Conservation (phyloP, 177 flowering plant genomes). For the Tripterygium wilfordii region DNA sequence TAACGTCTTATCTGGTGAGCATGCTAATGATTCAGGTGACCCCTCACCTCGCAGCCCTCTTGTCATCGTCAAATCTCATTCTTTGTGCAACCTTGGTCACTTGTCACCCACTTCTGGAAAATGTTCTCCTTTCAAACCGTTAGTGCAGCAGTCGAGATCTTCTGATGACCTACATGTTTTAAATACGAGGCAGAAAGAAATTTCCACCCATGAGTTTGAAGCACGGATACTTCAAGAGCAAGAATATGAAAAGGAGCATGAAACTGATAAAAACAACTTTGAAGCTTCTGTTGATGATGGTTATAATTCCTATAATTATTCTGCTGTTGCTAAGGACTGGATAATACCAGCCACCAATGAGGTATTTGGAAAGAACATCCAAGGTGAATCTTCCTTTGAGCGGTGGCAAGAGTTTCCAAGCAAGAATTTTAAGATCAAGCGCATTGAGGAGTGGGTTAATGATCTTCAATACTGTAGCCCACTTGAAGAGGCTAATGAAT, state of each 20-base stretch:
- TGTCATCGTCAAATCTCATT: slow-evolving; percentile 45
- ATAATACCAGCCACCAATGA: slow-evolving; percentile 37
- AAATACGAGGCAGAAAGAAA: slow-evolving; percentile 23
- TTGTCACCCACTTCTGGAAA: slow-evolving; percentile 13
- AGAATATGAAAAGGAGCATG: slow-evolving; percentile 18
- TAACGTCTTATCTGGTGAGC: slow-evolving; percentile 27
- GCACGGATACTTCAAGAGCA: slow-evolving; percentile 16
- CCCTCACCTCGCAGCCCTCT: slow-evolving; percentile 24
- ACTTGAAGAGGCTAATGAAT: slow-evolving; percentile 42
- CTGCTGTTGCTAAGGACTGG: slow-evolving; percentile 55
- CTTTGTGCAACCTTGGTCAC: slow-evolving; percentile 42
- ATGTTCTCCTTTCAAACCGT: slow-evolving; percentile 13
- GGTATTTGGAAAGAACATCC: slow-evolving; percentile 12
- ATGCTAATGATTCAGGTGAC: slow-evolving; percentile 27
- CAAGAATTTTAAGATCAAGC: slow-evolving; percentile 59
- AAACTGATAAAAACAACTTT: slow-evolving; percentile 18
- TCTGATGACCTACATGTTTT: slow-evolving; percentile 41
- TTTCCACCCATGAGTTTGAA: slow-evolving; percentile 20
- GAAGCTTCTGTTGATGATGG: slow-evolving; percentile 36
- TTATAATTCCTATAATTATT: slow-evolving; percentile 36
- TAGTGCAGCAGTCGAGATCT: slow-evolving; percentile 35
- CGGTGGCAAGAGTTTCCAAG: slow-evolving; percentile 32
- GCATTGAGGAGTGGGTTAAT: slow-evolving; percentile 83
- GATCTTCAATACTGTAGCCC: slow-evolving; percentile 55
- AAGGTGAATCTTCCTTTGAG: slow-evolving; percentile 33